Evolutionary conservation across 2,329 filamentous ascomycete species (phyloP).

Genomic region (Acrodontium crateriforme): DNA sequence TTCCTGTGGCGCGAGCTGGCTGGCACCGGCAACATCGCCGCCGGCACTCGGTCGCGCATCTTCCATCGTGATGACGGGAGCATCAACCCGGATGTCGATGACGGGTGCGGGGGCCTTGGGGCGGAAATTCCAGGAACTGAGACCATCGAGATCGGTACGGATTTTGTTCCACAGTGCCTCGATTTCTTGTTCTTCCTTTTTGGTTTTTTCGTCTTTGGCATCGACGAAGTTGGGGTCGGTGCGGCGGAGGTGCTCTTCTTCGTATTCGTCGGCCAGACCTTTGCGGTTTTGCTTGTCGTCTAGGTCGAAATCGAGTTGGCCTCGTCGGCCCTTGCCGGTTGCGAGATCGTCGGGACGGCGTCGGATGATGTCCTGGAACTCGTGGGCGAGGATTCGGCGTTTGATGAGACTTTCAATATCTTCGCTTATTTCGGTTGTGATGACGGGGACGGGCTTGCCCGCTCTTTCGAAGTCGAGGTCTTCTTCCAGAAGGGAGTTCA

Average conservation of each 20-base stretch:
- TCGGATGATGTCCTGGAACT: slow-evolving; percentile 84
- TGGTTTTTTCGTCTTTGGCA: slow-evolving; percentile 66
- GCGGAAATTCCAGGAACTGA: slow-evolving; percentile 91
- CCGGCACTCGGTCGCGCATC: slow-evolving; percentile 80
- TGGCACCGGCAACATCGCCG: slow-evolving; percentile 52
- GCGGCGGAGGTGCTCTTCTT: slow-evolving; percentile 73
- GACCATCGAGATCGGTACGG: slow-evolving; percentile 65
- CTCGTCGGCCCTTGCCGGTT: slow-evolving; percentile 50
- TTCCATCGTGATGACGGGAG: slow-evolving; percentile 87
- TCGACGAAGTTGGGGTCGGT: slow-evolving; percentile 71
- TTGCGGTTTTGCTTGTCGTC: slow-evolving; percentile 81
- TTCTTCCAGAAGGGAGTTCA: slow-evolving; percentile 87
- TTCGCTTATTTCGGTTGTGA: slow-evolving; percentile 82
- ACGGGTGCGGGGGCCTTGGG: slow-evolving; percentile 71
- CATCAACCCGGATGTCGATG: slow-evolving; percentile 77
- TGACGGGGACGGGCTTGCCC: slow-evolving; percentile 87
- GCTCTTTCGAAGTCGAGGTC: slow-evolving; percentile 92
- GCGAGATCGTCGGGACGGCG: slow-evolving; percentile 63
- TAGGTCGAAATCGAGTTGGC: slow-evolving; percentile 53
- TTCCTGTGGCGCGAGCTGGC: slow-evolving; percentile 84
- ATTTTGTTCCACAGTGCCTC: slow-evolving; percentile 71
- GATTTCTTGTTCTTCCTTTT: slow-evolving; percentile 63
- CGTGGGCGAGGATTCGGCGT: slow-evolving; percentile 71
- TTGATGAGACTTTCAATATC: slow-evolving; percentile 91
- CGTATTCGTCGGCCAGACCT: slow-evolving; percentile 82